Evolutionary conservation across 2,329 filamentous ascomycete species (phyloP).

Genomic region (Calonectria pseudoreteaudii): DNA sequence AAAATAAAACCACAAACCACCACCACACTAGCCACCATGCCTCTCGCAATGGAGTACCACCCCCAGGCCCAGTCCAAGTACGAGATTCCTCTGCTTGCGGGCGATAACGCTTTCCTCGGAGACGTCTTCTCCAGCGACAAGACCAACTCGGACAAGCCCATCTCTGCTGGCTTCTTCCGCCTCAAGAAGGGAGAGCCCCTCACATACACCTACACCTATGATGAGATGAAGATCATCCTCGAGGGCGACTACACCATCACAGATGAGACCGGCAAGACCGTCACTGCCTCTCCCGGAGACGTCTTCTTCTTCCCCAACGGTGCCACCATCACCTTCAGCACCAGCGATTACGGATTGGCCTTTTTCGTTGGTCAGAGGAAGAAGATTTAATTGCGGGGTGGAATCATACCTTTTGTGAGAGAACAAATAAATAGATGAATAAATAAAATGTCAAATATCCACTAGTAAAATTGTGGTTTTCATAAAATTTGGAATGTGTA

Average conservation of each 20-base stretch:
- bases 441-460: neutral
- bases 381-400: slow-evolving; percentile 43
- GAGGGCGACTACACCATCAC: slow-evolving; percentile 75
- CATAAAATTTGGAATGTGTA: neutral
- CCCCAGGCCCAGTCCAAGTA: slow-evolving; percentile 68
- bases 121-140: slow-evolving; percentile 70
- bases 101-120: slow-evolving; percentile 76
- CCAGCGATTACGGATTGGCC: slow-evolving; percentile 69
- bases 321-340: slow-evolving; percentile 73
- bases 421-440: slow-evolving; percentile 26
- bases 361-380: slow-evolving; percentile 64
- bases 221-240: slow-evolving; percentile 81
- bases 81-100: slow-evolving; percentile 74
- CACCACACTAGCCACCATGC: slow-evolving; percentile 42
- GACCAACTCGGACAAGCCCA: slow-evolving; percentile 67
- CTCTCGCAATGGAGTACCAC: slow-evolving; percentile 62
- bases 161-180: slow-evolving; percentile 74
- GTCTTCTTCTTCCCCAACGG: slow-evolving; percentile 78
- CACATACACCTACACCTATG: slow-evolving; percentile 76
- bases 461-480: neutral
- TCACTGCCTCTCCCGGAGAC: slow-evolving; percentile 71
- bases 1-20: neutral
- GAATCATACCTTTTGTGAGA: neutral
- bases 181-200: slow-evolving; percentile 76
- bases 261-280: slow-evolving; percentile 71